phyloP scores from a whole-genome alignment of 2,329 filamentous ascomycete genomes.

The Trichoderma hamatum region DNA sequence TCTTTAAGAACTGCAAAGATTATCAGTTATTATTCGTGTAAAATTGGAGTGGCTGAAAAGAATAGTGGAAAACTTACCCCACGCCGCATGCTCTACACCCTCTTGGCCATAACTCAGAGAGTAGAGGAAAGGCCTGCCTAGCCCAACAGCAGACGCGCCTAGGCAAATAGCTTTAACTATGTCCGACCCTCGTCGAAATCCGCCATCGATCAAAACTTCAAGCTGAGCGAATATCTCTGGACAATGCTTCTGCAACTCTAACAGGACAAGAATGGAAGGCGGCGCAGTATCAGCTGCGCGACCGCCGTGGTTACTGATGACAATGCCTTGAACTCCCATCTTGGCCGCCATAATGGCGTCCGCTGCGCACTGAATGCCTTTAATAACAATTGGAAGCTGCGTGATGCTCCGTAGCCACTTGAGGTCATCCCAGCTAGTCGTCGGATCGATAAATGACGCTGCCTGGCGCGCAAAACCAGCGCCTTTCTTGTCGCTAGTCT shows the following conservation, averaged over 20 bases:
- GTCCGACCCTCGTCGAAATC: conserved; percentile 15
- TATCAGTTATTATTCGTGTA: neutral
- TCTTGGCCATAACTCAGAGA: conserved; percentile 10
- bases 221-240: conserved; percentile 18
- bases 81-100: conserved; percentile 14
- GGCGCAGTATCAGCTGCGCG: conserved; percentile 17
- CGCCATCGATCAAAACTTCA: conserved; percentile 18
- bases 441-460: conserved; percentile 17
- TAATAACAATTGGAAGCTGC: conserved; percentile 7
- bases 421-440: conserved; percentile 16
- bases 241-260: conserved; percentile 19
- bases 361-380: conserved; percentile 4
- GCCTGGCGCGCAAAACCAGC: conserved; percentile 13
- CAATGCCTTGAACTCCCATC: conserved; percentile 15
- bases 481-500: neutral
- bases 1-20: conserved; percentile 5
- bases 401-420: conserved; percentile 17
- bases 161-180: conserved; percentile 20
- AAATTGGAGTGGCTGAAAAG: rapidly evolving
- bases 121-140: conserved; percentile 19
- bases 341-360: conserved; percentile 15
- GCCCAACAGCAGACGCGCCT: conserved; percentile 17
- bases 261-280: conserved; percentile 5
- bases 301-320: conserved; percentile 22
- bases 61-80: neutral